A percentile compares a stretch with the other conserved stretches of the same genome.
Evolutionary conservation across 306 rosid genomes (phyloP).

Genomic region (Trichosanthes truncata): DNA sequence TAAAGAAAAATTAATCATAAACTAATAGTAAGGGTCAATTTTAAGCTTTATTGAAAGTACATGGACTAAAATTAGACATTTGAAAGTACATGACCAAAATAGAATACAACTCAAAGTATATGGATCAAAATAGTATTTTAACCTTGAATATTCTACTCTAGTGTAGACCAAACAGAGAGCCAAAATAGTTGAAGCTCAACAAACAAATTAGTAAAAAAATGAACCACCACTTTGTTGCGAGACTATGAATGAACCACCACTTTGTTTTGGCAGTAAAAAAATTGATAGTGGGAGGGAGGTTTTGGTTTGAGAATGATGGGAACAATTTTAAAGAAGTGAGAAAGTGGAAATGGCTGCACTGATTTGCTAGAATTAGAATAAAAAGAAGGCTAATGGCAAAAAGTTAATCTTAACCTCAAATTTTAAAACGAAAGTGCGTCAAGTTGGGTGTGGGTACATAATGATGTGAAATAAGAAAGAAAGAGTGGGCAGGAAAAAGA

Average conservation of each 20-base stretch:
- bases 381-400: neutral
- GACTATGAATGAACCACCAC: too few relatives aligned
- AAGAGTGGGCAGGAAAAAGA: neutral
- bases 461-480: neutral
- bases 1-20: too few relatives aligned
- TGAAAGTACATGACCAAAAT: too few relatives aligned
- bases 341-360: neutral
- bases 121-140: too few relatives aligned
- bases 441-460: neutral
- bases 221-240: neutral
- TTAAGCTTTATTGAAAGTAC: too few relatives aligned
- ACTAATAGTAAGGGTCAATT: too few relatives aligned
- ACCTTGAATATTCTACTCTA: neutral
- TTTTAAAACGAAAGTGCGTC: neutral
- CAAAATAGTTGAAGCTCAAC: neutral
- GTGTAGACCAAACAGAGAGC: neutral
- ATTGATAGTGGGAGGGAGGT: neutral
- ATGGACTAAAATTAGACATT: too few relatives aligned
- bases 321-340: neutral
- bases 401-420: neutral
- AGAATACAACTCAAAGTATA: too few relatives aligned
- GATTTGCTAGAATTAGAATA: neutral
- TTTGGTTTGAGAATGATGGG: neutral
- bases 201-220: too few relatives aligned
- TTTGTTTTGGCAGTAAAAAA: neutral